A percentile compares a stretch with the other conserved stretches of the same genome.
phyloP scores from a whole-genome alignment of 1,139 yeast genomes.

The Yamadazyma jaroonii region DNA sequence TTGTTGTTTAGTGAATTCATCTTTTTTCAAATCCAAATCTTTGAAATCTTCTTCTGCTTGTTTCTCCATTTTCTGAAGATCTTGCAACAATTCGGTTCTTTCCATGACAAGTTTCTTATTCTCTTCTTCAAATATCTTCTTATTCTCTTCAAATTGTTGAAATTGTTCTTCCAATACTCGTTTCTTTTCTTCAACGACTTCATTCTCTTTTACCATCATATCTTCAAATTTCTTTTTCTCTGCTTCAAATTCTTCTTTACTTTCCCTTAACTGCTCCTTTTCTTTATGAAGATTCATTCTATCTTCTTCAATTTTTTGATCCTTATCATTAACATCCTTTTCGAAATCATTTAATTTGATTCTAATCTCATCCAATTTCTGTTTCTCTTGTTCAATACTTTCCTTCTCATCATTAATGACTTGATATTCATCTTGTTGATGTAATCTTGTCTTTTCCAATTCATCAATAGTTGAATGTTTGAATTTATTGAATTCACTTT shows the following conservation, averaged over 20 bases:
- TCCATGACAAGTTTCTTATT: constrained; percentile 2
- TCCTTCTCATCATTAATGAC: constrained; percentile 1
- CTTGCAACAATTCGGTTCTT: neutral
- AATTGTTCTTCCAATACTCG: constrained; percentile 3
- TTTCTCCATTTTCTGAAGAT: neutral
- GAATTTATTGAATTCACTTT: constrained; percentile 1
- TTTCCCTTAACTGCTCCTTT: neutral
- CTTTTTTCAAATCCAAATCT: too few species aligned
- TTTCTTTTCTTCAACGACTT: constrained; percentile 1
- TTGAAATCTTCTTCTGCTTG: constrained; percentile 5
- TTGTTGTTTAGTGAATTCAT: constrained; percentile 4
- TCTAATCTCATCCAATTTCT: neutral
- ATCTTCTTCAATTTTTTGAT: neutral
- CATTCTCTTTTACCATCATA: neutral
- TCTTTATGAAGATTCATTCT: neutral
- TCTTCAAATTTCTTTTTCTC: constrained; percentile 1
- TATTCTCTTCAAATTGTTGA: neutral
- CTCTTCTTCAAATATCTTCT: constrained; percentile 9
- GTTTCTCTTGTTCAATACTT: neutral
- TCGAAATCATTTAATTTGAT: neutral
- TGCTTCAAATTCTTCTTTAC: neutral
- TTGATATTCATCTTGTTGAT: neutral
- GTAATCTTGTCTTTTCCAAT: neutral
- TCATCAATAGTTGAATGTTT: neutral
- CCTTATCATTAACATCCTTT: neutral